Evolutionary conservation across 2,329 filamentous ascomycete species (phyloP), one percentile per base, ranked within the genome.

Genomic region (Fonsecaea pedrosoi): DNA sequence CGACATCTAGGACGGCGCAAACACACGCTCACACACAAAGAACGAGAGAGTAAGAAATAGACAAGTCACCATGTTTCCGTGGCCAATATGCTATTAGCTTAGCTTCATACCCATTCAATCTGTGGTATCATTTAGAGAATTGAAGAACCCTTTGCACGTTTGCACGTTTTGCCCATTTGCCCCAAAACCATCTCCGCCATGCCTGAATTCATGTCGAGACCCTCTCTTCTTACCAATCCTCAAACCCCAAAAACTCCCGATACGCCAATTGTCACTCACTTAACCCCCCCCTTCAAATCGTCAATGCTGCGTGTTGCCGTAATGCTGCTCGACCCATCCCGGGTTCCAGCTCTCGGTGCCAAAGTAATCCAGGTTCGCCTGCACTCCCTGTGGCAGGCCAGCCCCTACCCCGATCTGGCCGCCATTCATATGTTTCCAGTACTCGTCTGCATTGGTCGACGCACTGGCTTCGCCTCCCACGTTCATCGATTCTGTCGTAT

Each of bases 301-400:
- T 45, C 38, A 58, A 38, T 63, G 40, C 37, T 53, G 54, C 37
- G 55, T 42, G 38, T 53, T 50, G 21, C n/a, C 42, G 45, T 60
- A 67, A 37, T 59, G 60, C 21, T 68, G 66, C 38, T 62, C 60
- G 8, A 21, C 57, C 67, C 67, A 69, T 13, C 35, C 60, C 18
- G 63, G 38, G 40, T 57, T 60, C 70, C 69, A 70, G 21, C 64
- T 60, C 32, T 65, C 69, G 18, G 57, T 58, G 25, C 50, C 62
- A 63, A 67, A 69, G 64, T 53, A 72, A 42, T 72, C 70, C 56
- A 72, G n/a, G 25, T 62, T 65, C 25, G 67, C 50, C 45, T n/a
- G 57, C 13, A 64, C 42, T 2, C 64, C 65, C 10, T 60, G 64
- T 25, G 68, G 64, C 25, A 68, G 59, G 25, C 67, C 70, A 25